Percentiles rank a stretch among this genome's conserved stretches.
Evolutionary conservation across 768 basidiomycete species (phyloP).

Genomic region (Hemileccinum impolitum): DNA sequence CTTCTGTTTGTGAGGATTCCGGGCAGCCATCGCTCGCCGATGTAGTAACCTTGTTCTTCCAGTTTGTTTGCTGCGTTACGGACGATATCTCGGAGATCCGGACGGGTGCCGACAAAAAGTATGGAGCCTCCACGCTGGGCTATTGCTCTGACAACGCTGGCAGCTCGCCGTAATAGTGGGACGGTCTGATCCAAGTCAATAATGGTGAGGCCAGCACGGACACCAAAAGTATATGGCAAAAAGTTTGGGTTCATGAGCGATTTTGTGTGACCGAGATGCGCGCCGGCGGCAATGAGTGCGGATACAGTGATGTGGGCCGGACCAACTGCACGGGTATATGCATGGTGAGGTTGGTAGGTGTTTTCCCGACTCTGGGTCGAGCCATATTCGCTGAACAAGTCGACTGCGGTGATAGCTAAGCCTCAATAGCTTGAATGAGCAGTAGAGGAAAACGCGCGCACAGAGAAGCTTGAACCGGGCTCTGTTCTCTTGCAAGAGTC

Average conservation of each 20-base stretch:
- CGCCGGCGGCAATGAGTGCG: conserved; percentile 87
- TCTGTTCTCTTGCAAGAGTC: conserved; percentile 55
- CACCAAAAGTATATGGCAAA: conserved; percentile 89
- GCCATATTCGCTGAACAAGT: conserved; percentile 67
- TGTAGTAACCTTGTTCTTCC: conserved; percentile 76
- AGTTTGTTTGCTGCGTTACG: conserved; percentile 77
- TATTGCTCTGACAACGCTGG: conserved; percentile 79
- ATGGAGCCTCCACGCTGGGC: conserved; percentile 79
- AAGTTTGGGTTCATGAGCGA: conserved; percentile 87
- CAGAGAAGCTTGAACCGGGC: conserved; percentile 54
- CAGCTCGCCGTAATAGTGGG: conserved; percentile 86
- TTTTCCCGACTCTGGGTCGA: conserved; percentile 69
- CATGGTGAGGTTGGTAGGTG: conserved; percentile 70
- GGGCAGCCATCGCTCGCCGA: conserved; percentile 88
- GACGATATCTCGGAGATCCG: conserved; percentile 72
- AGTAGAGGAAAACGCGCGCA: conserved; percentile 32
- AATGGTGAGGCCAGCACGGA: conserved; percentile 83
- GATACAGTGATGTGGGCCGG: conserved; percentile 75
- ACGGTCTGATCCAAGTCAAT: conserved; percentile 95
- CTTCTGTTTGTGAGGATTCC: conserved; percentile 91
- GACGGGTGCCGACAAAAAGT: conserved; percentile 86
- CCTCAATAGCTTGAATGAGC: conserved; percentile 1
- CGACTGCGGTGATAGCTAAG: conserved; percentile 40
- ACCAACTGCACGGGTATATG: conserved; percentile 56
- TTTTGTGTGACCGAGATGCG: conserved; percentile 88